Evolutionary conservation across 2,329 filamentous ascomycete genomes (phyloP).

Genomic region (Fusarium xylarioides): DNA sequence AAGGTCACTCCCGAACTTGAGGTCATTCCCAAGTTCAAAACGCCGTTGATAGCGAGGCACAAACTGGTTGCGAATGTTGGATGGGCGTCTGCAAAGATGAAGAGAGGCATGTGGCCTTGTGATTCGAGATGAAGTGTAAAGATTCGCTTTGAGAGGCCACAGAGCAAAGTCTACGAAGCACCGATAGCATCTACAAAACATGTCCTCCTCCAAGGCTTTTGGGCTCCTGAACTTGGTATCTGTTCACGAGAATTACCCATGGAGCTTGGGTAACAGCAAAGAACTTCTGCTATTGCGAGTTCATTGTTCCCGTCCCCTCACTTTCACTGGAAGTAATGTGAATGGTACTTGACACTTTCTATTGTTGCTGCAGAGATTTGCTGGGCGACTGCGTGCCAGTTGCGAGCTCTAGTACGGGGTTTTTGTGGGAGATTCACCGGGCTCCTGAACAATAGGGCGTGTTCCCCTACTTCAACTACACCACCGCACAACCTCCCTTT

Average conservation of each 20-base stretch:
- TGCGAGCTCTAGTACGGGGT: neutral
- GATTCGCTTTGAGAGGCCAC: neutral
- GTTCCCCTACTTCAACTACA: neutral
- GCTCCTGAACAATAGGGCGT: neutral
- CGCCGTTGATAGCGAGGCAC: fast-evolving
- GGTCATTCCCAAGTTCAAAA: neutral
- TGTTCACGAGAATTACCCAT: neutral
- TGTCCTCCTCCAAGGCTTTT: neutral
- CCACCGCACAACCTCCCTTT: neutral
- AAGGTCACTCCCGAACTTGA: neutral
- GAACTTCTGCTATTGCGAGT: neutral
- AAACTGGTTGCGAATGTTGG: fast-evolving
- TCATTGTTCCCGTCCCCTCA: neutral
- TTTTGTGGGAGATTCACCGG: neutral
- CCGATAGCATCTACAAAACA: neutral
- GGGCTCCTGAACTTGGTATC: neutral
- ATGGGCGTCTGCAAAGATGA: too few relatives aligned
- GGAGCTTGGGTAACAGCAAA: neutral
- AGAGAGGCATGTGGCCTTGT: neutral
- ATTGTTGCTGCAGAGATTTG: neutral
- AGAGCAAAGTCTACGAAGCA: neutral
- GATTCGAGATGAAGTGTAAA: neutral
- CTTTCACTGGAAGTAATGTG: too few relatives aligned
- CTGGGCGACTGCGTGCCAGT: neutral
- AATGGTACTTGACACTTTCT: neutral